A percentile compares a stretch with the other conserved stretches of the same genome.
These are phyloP conservation scores for Penicillium riverlandense DNA, from an alignment of 495 filamentous ascomycete species.

Conservation along the genomic window DNA sequence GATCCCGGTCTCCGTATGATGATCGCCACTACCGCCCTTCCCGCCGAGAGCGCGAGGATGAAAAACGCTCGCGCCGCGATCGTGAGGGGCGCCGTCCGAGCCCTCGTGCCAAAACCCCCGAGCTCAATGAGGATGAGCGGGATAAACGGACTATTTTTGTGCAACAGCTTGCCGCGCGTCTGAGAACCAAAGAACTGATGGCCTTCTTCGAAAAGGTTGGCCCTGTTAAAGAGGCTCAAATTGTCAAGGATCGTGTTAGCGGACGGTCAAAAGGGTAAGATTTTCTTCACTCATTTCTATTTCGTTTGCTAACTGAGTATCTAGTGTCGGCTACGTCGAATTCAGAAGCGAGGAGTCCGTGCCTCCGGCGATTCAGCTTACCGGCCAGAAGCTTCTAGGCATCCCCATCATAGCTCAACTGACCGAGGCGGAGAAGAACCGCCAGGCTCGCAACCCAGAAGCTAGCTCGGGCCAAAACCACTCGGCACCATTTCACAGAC, in stretches of 20 bases:
- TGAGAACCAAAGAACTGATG: conserved; percentile 87
- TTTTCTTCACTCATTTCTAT: not conserved
- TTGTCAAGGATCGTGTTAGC: conserved; percentile 97
- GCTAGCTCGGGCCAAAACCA: conserved; percentile 55
- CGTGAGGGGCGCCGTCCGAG: conserved; percentile 50
- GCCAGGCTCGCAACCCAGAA: conserved; percentile 83
- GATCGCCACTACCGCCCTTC: conserved; percentile 72
- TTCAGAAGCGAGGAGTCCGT: conserved; percentile 97
- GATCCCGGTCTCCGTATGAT: conserved; percentile 68
- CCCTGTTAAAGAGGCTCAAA: conserved; percentile 94
- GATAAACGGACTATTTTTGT: conserved; percentile 97
- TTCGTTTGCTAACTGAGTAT: conserved; percentile 3
- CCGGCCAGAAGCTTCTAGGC: conserved; percentile 95
- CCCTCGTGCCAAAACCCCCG: conserved; percentile 46
- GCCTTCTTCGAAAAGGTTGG: conserved; percentile 95
- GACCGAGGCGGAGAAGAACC: conserved; percentile 99
- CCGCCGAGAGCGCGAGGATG: conserved; percentile 17
- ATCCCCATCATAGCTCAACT: conserved; percentile 98
- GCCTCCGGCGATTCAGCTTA: conserved; percentile 89
- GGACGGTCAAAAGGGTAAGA: conserved; percentile 95
- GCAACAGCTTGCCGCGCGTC: conserved; percentile 88
- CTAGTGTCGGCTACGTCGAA: conserved; percentile 97
- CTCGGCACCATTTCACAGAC: conserved; percentile 90
- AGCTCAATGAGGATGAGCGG: conserved; percentile 88
- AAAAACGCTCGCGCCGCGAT: conserved; percentile 37